Percentiles rank a stretch among this genome's conserved stretches.
Conservation (phyloP, 208 protist species). For the Crithidia bombi region DNA sequence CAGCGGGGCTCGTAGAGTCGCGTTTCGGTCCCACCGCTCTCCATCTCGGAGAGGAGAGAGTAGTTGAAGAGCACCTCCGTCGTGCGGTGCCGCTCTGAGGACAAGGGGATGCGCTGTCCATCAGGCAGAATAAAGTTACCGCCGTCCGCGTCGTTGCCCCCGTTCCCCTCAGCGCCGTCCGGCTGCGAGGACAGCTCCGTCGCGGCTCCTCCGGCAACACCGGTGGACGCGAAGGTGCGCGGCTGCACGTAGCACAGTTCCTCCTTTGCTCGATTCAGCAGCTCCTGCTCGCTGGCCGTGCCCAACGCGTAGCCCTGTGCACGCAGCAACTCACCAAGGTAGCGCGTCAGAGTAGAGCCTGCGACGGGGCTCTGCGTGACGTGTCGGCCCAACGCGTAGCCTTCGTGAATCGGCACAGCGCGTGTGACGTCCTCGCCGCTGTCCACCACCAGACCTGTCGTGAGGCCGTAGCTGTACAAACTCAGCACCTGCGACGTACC, state of each 20-base stretch:
- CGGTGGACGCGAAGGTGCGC: conserved; percentile 6
- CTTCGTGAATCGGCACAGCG: conserved; percentile 93
- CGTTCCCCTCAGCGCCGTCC: not conserved
- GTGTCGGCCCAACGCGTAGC: conserved; percentile 91
- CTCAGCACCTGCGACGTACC: conserved; percentile 91
- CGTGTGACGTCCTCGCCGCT: conserved; percentile 86
- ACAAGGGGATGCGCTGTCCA: conserved; percentile 82
- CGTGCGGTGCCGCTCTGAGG: conserved; percentile 65
- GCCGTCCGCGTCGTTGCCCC: not conserved
- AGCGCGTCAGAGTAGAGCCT: conserved; percentile 83
- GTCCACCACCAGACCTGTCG: conserved; percentile 94
- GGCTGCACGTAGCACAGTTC: conserved; percentile 85
- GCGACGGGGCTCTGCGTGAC: conserved; percentile 77
- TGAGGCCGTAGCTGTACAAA: conserved; percentile 93
- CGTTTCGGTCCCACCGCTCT: conserved; percentile 23
- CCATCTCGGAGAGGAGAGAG: conserved; percentile 58
- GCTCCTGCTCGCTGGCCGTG: conserved; percentile 85
- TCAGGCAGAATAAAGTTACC: conserved; percentile 85
- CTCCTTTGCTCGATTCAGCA: conserved; percentile 93
- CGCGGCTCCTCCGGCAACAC: not conserved
- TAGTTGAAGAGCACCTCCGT: conserved; percentile 91
- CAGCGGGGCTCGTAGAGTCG: conserved; percentile 64
- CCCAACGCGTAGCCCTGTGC: conserved; percentile 89
- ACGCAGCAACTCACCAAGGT: conserved; percentile 71
- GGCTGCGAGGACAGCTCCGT: not conserved